Evolutionary conservation across 306 rosid genomes (phyloP).

Genomic region (Malus asiatica): DNA sequence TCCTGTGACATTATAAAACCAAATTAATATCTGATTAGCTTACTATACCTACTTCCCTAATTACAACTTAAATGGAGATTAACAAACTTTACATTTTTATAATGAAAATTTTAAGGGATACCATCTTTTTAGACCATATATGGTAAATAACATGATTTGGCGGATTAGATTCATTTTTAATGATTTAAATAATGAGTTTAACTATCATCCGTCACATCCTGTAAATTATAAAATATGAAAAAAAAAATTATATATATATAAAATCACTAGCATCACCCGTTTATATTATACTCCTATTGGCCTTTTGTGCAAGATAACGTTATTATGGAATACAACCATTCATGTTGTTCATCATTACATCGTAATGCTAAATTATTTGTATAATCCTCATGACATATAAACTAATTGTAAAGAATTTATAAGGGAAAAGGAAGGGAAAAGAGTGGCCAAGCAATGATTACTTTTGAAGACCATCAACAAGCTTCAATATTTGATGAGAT

Average conservation of each 20-base stretch:
- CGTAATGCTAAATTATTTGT: background rate
- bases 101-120: background rate
- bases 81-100: constrained; percentile 3
- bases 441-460: constrained; percentile 14
- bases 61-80: constrained; percentile 8
- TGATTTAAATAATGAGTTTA: too few species aligned
- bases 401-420: constrained; percentile 1
- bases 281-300: too few species aligned
- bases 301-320: background rate
- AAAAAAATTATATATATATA: too few species aligned
- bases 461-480: constrained; percentile 1
- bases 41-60: background rate
- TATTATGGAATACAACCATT: constrained; percentile 5
- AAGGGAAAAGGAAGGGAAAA: background rate
- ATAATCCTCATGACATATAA: constrained; percentile 3
- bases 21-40: background rate
- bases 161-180: too few species aligned
- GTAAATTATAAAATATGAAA: too few species aligned
- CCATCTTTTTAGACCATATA: too few species aligned
- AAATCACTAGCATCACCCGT: too few species aligned
- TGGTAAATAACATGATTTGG: too few species aligned
- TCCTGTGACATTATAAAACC: background rate
- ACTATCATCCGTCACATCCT: too few species aligned
- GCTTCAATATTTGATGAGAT: background rate
- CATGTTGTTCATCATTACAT: constrained; percentile 14